Base-by-base conservation (phyloP, 164 flowering plant species). In the Tetrastigma voinierianum region DNA sequence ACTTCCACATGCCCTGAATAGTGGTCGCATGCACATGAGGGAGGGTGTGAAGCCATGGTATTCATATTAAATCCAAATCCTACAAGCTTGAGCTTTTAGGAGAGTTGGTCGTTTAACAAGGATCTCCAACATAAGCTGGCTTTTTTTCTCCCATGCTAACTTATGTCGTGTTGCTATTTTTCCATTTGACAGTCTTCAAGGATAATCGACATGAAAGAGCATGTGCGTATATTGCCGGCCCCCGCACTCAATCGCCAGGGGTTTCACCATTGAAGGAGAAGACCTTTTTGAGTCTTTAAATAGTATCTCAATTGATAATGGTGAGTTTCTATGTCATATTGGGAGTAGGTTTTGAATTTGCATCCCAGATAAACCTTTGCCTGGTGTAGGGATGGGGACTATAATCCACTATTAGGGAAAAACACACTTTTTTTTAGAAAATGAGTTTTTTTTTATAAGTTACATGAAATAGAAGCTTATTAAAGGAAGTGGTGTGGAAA, bases 221-320 rank as follows among this genome's bases (percentile, higher is more conserved):
- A 53, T 91, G 99, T 82, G 99, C 99, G 23, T 96, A 93, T 71
- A 93, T 96, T 84, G 96, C 99, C 21, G 99, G 99, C 24, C 99
- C 99, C 98, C 64, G 98, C 98, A 64, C 99, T 98, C 59, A 96
- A 93, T 65, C 90, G 99, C 44, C 93, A n/a, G 99, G 99, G 99
- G 99, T 51, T 78, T 81, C 64, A 88, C 91, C 23, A 76, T 79
- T 72, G 93, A 90, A 43, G 99, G 95, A 19, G 62, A 69, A 61
- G 93, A 96, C 72, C 91, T 93, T 14, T 83, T 89, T 64, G 81
- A 85, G 70, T 76, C 83, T 45, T 65, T 80, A 13, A 62, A 40
- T 51, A 59, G 69, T 53, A 58, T 51, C 69, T 73, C 82, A 7
- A 32, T 20, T 21, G 9, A 46, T 53, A 67, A 65, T 61, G 87